Base-by-base conservation (phyloP, 805 yeast genomes). In the Clavispora carvajalis region DNA sequence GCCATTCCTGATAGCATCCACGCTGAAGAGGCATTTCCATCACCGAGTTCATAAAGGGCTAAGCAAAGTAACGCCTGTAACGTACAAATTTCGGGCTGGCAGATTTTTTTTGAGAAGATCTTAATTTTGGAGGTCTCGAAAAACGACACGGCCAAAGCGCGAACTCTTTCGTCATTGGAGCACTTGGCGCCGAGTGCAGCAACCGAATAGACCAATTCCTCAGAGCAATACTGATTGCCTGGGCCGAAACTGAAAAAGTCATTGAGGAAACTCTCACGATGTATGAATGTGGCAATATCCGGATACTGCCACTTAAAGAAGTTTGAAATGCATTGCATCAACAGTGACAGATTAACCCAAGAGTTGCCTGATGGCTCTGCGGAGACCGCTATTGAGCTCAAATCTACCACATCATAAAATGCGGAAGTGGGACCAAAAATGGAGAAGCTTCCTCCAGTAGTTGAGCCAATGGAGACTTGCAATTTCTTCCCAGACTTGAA, bases 1-100 rank as follows among this genome's bases (percentile, higher is more conserved):
- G 54, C 53, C 54, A 51, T 51, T 8, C 54, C 54, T 3, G 52
- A 43, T 17, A 50, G 34, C 53, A 51, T 51, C 54, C 54, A 51
- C 22, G 52, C 47, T 4, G 54, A 49, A 8, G 48, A 45, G 4
- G 50, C 47, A 34, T 51, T 47, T 3, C 54, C 51, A n/a, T 51
- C 53, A 4, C 53, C 53, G 3, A 48, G 47, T 37, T 51, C 53
- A 19, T 44, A 50, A 10, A 50, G 39, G 2, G 53, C 44, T 11
- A 50, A 43, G 33, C 54, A 50, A 5, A 50, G 49, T 30, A 50
- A 40, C 2, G 54, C 52, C 34, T 50, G 54, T 7, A 50, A 35
- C 2, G 54, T 50, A 23, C 37, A 41, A 19, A 50, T 41, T 19
- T 44, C 53, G 2, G 54, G 54, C 8, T 36, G 35, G 31, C 45